phyloP scores from a whole-genome alignment of 2,329 filamentous ascomycete species.

The Fusarium pininemorale region DNA sequence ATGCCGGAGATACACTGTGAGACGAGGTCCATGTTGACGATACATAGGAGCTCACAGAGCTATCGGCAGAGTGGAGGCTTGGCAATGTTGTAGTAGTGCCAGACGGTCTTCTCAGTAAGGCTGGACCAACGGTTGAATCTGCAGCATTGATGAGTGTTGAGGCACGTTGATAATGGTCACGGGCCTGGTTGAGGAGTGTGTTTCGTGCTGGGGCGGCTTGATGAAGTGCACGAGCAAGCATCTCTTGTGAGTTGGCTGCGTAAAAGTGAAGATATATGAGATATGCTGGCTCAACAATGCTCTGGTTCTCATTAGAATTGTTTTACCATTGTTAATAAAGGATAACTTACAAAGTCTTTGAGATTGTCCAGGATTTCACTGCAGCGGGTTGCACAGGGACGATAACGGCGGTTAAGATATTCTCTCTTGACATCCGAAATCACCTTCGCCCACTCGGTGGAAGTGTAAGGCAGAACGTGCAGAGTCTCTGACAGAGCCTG shows the following conservation, averaged over 20 bases:
- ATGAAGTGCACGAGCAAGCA: constrained; percentile 61
- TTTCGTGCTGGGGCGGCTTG: constrained; percentile 57
- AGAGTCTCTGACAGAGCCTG: constrained; percentile 32
- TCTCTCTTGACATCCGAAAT: constrained; percentile 64
- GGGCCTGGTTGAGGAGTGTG: constrained; percentile 61
- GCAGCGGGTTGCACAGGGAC: constrained; percentile 63
- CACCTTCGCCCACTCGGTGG: constrained; percentile 60
- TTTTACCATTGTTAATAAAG: neutral
- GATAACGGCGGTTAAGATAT: constrained; percentile 60
- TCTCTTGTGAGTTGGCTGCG: constrained; percentile 67
- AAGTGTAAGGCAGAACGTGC: constrained; percentile 53
- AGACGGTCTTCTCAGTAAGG: constrained; percentile 53
- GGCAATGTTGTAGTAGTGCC: constrained; percentile 46
- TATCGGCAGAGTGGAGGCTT: constrained; percentile 53
- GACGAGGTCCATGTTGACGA: constrained; percentile 37
- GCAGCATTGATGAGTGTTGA: constrained; percentile 58
- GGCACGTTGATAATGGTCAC: constrained; percentile 61
- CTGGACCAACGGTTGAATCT: constrained; percentile 53
- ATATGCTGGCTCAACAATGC: constrained; percentile 60
- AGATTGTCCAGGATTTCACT: constrained; percentile 61
- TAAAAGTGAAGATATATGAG: constrained; percentile 70
- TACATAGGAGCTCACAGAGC: constrained; percentile 55
- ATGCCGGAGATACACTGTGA: constrained; percentile 35
- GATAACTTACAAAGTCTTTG: constrained; percentile 53
- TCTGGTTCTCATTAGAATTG: constrained; percentile 37